Evolutionary conservation across 2,329 filamentous ascomycete species (phyloP), one percentile per base, ranked within the genome.

Genomic region (Botryosphaeria dothidea): DNA sequence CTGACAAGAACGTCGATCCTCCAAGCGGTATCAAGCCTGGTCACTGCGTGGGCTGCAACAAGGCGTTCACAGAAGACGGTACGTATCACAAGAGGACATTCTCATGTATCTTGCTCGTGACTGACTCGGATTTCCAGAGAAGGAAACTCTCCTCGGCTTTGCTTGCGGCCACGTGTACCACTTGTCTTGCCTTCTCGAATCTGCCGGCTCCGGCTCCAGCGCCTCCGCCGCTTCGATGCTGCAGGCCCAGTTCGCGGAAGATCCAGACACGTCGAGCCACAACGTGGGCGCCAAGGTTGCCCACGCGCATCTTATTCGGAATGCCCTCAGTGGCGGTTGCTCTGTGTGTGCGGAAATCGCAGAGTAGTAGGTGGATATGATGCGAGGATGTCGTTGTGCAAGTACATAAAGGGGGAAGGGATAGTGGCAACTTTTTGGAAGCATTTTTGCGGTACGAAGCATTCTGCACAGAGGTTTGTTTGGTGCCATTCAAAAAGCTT

Each of bases 201-300:
- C 46, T 13, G 46, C 48, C 9, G 46, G 57, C 17, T 54, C 57
- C 8, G 25, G 56, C 29, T 41, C 83, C 71, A 62, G 82, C 78
- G 74, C 75, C 23, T 78, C 72, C 38, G 73, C 78, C 1, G 75
- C 80, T 0, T 77, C 77, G 15, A 78, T 80, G 27, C 68, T 84
- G 62, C 79, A 89, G 65, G 69, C 75, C 48, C 71, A 73, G 65
- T 71, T 79, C 17, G 73, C 72, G 17, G 66, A 54, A 11, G 75
- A 77, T 68, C 74, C 80, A 3, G 79, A 82, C 3, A 62, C 48
- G 3, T 77, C 75, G 73, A 84, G 85, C 7, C 83, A 89, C 65
- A 92, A 90, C 62, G 88, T 98, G 6, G 91, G 92, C 0, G 87
- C 90, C 31, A 97, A 97, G 78, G 92, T 97, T 29, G 95, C 91